A percentile compares a stretch with the other conserved stretches of the same genome.
Conservation (phyloP, 2,329 filamentous ascomycete species). For the Xylariaceae sp. region DNA sequence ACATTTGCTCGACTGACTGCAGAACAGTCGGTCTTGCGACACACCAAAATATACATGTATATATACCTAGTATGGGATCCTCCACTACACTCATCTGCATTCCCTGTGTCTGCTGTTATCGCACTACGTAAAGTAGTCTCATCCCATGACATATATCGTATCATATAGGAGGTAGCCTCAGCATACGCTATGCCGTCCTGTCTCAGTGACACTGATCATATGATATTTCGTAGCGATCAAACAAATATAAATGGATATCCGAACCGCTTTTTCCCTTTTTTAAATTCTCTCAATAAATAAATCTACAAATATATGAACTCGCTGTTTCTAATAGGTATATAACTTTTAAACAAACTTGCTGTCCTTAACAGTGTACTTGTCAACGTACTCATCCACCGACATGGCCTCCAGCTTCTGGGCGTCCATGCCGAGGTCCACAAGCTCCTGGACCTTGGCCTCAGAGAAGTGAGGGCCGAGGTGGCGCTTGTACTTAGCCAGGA, state of each 20-base stretch:
- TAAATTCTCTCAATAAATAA: neutral
- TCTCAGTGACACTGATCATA: neutral
- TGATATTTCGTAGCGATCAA: neutral
- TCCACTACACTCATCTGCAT: neutral
- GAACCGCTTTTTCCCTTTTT: neutral
- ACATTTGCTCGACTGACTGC: too few species aligned
- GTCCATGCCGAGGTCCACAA: constrained; percentile 75
- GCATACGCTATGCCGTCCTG: neutral
- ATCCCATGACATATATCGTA: too few species aligned
- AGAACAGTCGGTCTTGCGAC: neutral
- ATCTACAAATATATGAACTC: constrained; percentile 7
- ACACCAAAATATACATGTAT: neutral
- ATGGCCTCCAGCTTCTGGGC: constrained; percentile 69
- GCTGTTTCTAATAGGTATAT: constrained; percentile 4
- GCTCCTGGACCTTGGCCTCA: constrained; percentile 69
- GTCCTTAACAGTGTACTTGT: constrained; percentile 56
- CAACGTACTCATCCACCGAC: constrained; percentile 89
- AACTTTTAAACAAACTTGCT: constrained; percentile 48
- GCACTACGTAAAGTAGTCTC: too few species aligned
- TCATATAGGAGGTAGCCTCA: too few species aligned
- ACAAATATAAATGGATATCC: neutral
- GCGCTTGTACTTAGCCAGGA: constrained; percentile 90
- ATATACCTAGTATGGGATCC: neutral
- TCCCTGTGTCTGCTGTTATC: too few species aligned
- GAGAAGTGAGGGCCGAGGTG: constrained; percentile 82